Evolutionary conservation across 2,329 filamentous ascomycete species (phyloP).

Genomic region (Cyclaneusma minus): DNA sequence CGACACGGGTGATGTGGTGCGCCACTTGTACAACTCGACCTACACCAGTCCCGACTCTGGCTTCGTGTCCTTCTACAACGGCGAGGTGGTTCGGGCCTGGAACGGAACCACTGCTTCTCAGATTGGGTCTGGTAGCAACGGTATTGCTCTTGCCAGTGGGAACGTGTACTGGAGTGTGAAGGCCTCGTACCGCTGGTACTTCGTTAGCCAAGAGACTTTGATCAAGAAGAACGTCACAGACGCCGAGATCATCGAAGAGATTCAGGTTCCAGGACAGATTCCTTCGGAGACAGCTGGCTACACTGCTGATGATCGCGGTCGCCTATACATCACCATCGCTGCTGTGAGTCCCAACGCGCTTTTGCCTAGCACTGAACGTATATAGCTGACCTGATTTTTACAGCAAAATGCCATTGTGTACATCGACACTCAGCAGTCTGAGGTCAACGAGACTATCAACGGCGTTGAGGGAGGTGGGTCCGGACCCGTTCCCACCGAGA

Average conservation of each 20-base stretch:
- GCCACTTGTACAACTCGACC: constrained; percentile 22
- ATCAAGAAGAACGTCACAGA: constrained; percentile 19
- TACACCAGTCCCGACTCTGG: constrained; percentile 22
- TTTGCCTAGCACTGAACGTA: no score
- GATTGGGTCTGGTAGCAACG: constrained; percentile 19
- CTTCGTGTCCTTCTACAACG: constrained; percentile 23
- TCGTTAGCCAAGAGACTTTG: constrained; percentile 20
- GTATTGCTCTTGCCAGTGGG: constrained; percentile 23
- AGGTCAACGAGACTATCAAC: constrained; percentile 21
- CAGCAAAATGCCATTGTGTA: constrained; percentile 29
- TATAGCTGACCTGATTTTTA: no score
- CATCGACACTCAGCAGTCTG: constrained; percentile 21
- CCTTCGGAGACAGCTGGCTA: constrained; percentile 25
- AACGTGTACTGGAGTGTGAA: constrained; percentile 27
- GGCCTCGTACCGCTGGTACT: constrained; percentile 24
- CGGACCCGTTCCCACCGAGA: constrained; percentile 18
- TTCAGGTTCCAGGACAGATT: constrained; percentile 23
- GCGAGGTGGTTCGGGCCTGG: constrained; percentile 19
- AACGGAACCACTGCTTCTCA: constrained; percentile 19
- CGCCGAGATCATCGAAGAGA: constrained; percentile 19
- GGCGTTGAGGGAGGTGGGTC: constrained; percentile 17
- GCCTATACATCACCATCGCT: constrained; percentile 24
- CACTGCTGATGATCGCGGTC: constrained; percentile 24
- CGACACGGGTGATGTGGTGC: constrained; percentile 18
- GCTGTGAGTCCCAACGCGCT: no score